phyloP scores from a whole-genome alignment of 352 stramenopile genomes.

The Peronospora belbahrii region DNA sequence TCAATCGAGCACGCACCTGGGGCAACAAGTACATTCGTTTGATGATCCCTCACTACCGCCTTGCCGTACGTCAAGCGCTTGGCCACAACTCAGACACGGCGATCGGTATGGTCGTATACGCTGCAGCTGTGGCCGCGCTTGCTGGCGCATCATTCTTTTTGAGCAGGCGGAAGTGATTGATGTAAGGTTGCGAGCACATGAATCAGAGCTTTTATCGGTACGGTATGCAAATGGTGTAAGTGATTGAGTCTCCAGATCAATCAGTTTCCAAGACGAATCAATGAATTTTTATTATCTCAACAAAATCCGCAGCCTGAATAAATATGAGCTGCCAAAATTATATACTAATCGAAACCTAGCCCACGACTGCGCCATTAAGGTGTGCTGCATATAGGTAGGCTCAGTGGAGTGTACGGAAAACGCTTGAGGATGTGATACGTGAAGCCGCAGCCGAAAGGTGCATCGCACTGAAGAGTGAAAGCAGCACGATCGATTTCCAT shows the following conservation, averaged over 20 bases:
- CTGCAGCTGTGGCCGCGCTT: conserved; percentile 63
- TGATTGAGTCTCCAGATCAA: background rate
- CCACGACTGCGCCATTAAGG: background rate
- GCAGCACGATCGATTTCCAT: conserved; percentile 66
- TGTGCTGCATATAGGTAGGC: background rate
- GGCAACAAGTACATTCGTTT: conserved; percentile 82
- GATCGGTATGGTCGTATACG: conserved; percentile 75
- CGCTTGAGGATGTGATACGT: conserved; percentile 32
- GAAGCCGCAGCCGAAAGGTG: conserved; percentile 56
- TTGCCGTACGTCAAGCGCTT: conserved; percentile 36
- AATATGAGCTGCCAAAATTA: conserved; percentile 25
- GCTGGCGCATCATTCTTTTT: conserved; percentile 73
- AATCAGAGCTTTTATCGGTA: background rate
- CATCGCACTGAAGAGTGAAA: conserved; percentile 47
- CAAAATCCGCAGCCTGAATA: conserved; percentile 26
- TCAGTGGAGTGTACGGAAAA: background rate
- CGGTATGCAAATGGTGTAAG: background rate
- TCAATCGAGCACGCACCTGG: conserved; percentile 66
- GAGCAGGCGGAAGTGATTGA: conserved; percentile 46
- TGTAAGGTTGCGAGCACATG: too few species aligned
- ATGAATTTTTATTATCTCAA: conserved; percentile 22
- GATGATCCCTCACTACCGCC: conserved; percentile 46
- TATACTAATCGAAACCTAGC: conserved; percentile 12
- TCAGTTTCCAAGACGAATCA: conserved; percentile 4
- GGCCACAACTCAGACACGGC: conserved; percentile 40